These are phyloP conservation scores for Paecilomyces niveus DNA, from an alignment of 2,329 filamentous ascomycete species.

Conservation along the genomic window DNA sequence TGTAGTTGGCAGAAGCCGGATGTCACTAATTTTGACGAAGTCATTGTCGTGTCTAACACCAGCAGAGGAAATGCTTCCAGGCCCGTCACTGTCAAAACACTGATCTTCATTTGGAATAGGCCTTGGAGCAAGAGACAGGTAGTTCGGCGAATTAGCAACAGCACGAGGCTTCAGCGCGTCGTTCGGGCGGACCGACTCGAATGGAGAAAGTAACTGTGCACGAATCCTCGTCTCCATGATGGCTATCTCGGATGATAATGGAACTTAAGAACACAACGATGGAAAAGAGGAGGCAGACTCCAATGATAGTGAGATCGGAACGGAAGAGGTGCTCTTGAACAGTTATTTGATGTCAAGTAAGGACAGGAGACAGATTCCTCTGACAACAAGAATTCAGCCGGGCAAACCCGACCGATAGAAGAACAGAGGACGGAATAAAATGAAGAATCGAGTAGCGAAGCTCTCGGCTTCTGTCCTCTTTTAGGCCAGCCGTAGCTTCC, in stretches of 20 bases:
- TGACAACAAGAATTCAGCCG: not conserved
- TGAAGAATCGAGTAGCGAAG: not conserved
- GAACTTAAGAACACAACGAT: not conserved
- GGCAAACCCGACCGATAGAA: not conserved
- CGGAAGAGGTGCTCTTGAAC: not conserved
- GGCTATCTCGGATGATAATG: not conserved
- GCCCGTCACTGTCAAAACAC: slow-evolving; percentile 18
- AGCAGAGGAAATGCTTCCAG: slow-evolving; percentile 12
- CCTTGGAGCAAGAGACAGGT: slow-evolving; percentile 8
- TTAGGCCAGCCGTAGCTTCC: not conserved
- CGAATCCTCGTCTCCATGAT: not conserved
- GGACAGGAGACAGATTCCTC: not conserved
- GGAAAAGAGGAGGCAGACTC: not conserved
- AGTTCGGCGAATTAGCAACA: slow-evolving; percentile 3
- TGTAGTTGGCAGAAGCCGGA: slow-evolving; percentile 15
- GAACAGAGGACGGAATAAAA: not conserved
- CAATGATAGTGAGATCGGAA: not conserved
- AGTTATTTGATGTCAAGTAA: not conserved
- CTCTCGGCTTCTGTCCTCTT: not conserved
- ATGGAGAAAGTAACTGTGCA: not conserved
- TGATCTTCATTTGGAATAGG: not conserved
- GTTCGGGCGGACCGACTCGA: not conserved
- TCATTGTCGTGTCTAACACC: slow-evolving; percentile 16
- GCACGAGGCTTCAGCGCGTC: not conserved
- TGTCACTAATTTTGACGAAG: slow-evolving; percentile 11